Conservation (phyloP, 257 asterid genomes). For the Thymus mandschuricus region DNA sequence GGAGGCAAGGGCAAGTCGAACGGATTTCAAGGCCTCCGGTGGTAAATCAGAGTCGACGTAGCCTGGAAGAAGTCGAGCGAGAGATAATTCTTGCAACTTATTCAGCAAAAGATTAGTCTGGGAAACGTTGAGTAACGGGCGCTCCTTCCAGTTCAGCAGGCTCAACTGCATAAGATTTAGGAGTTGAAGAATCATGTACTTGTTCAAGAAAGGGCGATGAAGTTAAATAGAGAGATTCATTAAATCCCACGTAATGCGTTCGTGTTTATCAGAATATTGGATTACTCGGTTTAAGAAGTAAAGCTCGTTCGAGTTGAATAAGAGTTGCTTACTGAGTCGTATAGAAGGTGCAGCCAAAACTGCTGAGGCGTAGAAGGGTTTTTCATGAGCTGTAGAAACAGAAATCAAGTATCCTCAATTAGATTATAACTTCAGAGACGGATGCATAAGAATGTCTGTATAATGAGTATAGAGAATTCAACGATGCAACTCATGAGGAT, state of each 20-base stretch:
- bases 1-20: slow-evolving; percentile 83
- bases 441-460: too few relatives aligned
- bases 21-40: slow-evolving; percentile 73
- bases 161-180: slow-evolving; percentile 57
- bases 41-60: slow-evolving; percentile 69
- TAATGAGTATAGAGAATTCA: neutral
- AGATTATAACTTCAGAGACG: too few relatives aligned
- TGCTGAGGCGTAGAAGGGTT: slow-evolving; percentile 90
- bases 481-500: neutral
- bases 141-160: slow-evolving; percentile 74
- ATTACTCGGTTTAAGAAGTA: slow-evolving; percentile 17
- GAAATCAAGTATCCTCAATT: slow-evolving; percentile 4
- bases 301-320: neutral
- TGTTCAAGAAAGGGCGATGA: neutral
- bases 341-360: slow-evolving; percentile 86
- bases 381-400: slow-evolving; percentile 79
- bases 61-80: slow-evolving; percentile 79
- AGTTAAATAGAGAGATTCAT: neutral
- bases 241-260: neutral
- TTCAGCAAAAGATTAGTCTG: slow-evolving; percentile 73
- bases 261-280: neutral
- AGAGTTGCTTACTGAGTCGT: slow-evolving; percentile 69
- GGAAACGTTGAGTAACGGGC: slow-evolving; percentile 68
- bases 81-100: slow-evolving; percentile 86
- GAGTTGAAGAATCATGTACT: neutral